A percentile compares a stretch with the other conserved stretches of the same genome.
Evolutionary conservation across 1,284 basidiomycete genomes (phyloP).

Genomic region (Ceratobasidium sp.): DNA sequence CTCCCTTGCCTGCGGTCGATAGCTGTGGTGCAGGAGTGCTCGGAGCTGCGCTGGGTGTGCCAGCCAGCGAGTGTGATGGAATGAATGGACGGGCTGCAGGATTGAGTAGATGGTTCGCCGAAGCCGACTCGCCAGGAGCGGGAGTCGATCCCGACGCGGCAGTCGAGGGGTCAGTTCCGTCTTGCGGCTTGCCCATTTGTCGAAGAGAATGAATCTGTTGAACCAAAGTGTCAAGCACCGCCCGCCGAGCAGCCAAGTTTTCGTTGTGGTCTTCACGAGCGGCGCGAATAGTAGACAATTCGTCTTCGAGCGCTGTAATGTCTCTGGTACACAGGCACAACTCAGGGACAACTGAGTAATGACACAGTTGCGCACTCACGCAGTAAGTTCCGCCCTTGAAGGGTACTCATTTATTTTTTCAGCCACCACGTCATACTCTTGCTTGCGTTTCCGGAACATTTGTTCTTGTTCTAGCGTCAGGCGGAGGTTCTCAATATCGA

Average conservation of each 20-base stretch:
- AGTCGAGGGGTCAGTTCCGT: neutral
- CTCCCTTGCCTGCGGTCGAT: neutral
- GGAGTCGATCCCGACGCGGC: slow-evolving; percentile 60
- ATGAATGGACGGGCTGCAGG: slow-evolving; percentile 50
- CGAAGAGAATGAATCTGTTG: slow-evolving; percentile 64
- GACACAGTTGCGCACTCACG: slow-evolving; percentile 55
- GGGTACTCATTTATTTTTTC: slow-evolving; percentile 82
- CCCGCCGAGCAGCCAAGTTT: slow-evolving; percentile 67
- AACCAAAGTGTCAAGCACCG: slow-evolving; percentile 68
- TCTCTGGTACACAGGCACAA: slow-evolving; percentile 54
- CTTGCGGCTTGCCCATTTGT: slow-evolving; percentile 60
- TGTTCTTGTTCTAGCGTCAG: slow-evolving; percentile 76
- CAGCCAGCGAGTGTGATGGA: slow-evolving; percentile 42
- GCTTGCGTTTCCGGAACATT: slow-evolving; percentile 71
- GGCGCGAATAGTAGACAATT: slow-evolving; percentile 71
- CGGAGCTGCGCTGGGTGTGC: slow-evolving; percentile 19
- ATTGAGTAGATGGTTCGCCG: slow-evolving; percentile 45
- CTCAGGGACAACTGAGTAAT: slow-evolving; percentile 12
- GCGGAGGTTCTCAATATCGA: slow-evolving; percentile 78
- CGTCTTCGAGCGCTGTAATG: slow-evolving; percentile 72
- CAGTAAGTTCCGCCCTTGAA: slow-evolving; percentile 71
- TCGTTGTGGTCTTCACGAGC: slow-evolving; percentile 67
- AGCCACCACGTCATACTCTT: slow-evolving; percentile 80
- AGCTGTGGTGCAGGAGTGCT: slow-evolving; percentile 18
- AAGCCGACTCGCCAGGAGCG: slow-evolving; percentile 53